Evolutionary conservation across 1,139 yeast genomes (phyloP), one percentile per base, ranked within the genome.

Genomic region (Kazachstania sp.): DNA sequence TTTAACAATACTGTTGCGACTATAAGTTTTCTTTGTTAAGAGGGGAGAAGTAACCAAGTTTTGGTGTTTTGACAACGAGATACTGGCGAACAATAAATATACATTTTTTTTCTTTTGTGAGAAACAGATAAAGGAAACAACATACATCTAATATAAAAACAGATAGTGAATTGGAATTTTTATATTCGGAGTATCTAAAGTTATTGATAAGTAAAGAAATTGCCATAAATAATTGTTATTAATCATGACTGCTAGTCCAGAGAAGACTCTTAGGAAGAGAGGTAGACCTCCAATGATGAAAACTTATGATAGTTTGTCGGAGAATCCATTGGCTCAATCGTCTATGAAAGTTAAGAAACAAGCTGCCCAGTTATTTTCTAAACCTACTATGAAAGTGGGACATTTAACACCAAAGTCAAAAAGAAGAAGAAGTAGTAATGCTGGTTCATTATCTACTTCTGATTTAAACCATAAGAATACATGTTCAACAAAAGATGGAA

Each of bases 201-300:
- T 3, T 7, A 9, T 23, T 23, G 8, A 23, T 2, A 23, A 23
- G 28, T 23, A 23, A 23, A 9, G 6, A 23, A 23, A 7, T 9
- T 23, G 3, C 8, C 28, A 32, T n/a, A 32, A 16, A 32, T n/a
- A n/a, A 4, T n/a, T 15, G 9, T 16, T n/a, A n/a, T 32, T 32
- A 15, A 32, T n/a, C 16, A 23, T 38, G 41, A n/a, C 29, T 23
- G 19, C 18, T 15, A 38, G 41, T 29, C 41, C 41, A 18, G 41
- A 26, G 31, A 38, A 38, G 23, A 49, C 53, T 3, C 54, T 54
- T 13, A 58, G 53, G 47, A 59, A 57, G 37, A 54, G 68, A 47
- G 68, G 68, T 6, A 58, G 68, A 56, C 68, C 68, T 8, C 61
- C 64, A 16, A 57, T 65, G 9, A 56, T 60, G 26, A 65, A 63